Percentiles rank a stretch among this genome's conserved stretches.
phyloP scores from a whole-genome alignment of 1,284 basidiomycete species.

The Ustilago tritici region DNA sequence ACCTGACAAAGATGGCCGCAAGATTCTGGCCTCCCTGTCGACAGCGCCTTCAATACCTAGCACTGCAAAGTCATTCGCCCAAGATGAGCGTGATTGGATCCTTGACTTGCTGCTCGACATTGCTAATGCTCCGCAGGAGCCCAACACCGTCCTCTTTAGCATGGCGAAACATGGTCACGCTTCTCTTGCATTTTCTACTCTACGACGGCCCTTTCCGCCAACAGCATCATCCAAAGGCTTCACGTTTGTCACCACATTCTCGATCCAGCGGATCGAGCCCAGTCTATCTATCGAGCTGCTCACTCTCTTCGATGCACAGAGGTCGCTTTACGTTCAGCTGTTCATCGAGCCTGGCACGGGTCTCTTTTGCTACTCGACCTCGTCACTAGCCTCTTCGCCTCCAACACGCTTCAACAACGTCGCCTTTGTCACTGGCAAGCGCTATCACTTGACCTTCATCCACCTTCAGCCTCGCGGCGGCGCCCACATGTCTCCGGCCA shows the following conservation, averaged over 20 bases:
- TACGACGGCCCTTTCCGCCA: conserved; percentile 60
- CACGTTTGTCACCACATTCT: conserved; percentile 50
- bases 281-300: conserved; percentile 52
- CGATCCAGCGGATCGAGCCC: conserved; percentile 54
- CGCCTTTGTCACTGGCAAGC: conserved; percentile 27
- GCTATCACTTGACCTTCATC: conserved; percentile 56
- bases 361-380: conserved; percentile 48
- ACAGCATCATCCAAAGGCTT: conserved; percentile 40
- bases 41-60: not conserved
- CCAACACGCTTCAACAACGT: conserved; percentile 39
- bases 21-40: conserved; percentile 31
- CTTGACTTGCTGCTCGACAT: conserved; percentile 52
- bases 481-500: conserved; percentile 44
- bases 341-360: conserved; percentile 49
- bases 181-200: conserved; percentile 52
- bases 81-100: conserved; percentile 16
- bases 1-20: conserved; percentile 42
- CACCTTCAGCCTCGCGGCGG: conserved; percentile 52
- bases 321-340: conserved; percentile 44
- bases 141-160: conserved; percentile 50
- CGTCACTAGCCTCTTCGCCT: conserved; percentile 11
- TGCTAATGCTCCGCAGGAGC: conserved; percentile 36
- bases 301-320: conserved; percentile 53
- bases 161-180: conserved; percentile 44
- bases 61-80: not conserved